These are phyloP conservation scores for Puccinellia tenuiflora DNA, from an alignment of 176 grass and related monocot genomes.

Conservation along the genomic window DNA sequence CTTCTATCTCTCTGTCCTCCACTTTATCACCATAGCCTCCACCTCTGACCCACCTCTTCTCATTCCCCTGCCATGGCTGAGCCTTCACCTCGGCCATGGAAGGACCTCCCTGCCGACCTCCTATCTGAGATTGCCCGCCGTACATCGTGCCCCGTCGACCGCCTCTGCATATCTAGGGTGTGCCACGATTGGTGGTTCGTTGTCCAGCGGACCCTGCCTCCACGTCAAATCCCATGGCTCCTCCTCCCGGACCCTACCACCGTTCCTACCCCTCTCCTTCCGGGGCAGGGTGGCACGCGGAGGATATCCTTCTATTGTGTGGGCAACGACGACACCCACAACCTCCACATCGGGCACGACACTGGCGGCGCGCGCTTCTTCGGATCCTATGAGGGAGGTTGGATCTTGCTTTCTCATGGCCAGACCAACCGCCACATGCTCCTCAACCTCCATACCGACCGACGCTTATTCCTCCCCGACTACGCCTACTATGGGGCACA, in stretches of 20 bases:
- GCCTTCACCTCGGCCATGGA: neutral
- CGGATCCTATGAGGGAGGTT: neutral
- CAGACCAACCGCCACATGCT: neutral
- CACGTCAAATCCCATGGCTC: neutral
- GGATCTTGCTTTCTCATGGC: neutral
- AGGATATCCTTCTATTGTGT: neutral
- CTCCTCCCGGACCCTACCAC: neutral
- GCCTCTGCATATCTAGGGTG: neutral
- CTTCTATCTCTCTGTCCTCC: too few species aligned
- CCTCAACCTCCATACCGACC: neutral
- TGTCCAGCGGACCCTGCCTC: neutral
- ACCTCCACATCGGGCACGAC: neutral
- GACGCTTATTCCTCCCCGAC: neutral
- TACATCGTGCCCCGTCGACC: neutral
- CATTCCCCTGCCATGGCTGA: neutral
- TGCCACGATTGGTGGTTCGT: neutral
- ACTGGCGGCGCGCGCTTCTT: neutral
- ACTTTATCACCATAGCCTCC: too few species aligned
- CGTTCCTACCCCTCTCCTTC: neutral
- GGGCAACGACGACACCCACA: neutral
- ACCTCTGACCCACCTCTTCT: neutral
- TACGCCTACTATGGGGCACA: too few species aligned
- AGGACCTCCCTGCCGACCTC: neutral
- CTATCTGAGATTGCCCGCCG: neutral
- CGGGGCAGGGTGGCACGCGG: fast-evolving